Percentiles rank a stretch among this genome's conserved stretches.
These are phyloP conservation scores for Lumnitzera racemosa DNA, from an alignment of 345 rosid species.

Conservation along the genomic window DNA sequence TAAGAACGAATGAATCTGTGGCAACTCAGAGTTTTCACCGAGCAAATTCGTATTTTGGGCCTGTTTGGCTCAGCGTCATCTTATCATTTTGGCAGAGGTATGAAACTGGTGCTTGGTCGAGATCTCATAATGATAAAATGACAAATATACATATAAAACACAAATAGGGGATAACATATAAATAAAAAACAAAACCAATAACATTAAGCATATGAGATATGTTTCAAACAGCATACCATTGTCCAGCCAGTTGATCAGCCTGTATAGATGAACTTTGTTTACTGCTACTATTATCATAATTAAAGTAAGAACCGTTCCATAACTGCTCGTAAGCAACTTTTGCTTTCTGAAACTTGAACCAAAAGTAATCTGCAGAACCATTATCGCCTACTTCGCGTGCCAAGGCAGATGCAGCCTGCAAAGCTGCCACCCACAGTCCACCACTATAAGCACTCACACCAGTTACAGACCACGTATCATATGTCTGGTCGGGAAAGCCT, in stretches of 20 bases:
- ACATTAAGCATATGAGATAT: neutral
- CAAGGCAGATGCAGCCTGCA: slow-evolving; percentile 92
- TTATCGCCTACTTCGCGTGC: slow-evolving; percentile 74
- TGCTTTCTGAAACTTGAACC: slow-evolving; percentile 80
- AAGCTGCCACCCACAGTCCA: slow-evolving; percentile 90
- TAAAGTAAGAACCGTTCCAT: slow-evolving; percentile 93
- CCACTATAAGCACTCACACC: slow-evolving; percentile 90
- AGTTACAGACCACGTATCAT: slow-evolving; percentile 88
- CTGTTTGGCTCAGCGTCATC: no score
- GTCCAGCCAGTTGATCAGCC: slow-evolving; percentile 97
- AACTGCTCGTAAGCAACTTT: slow-evolving; percentile 60
- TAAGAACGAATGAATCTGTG: no score
- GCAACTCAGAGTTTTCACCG: no score
- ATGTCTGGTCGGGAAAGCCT: slow-evolving; percentile 95
- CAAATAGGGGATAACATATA: no score
- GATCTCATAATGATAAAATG: no score
- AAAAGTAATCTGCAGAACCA: slow-evolving; percentile 58
- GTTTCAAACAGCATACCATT: slow-evolving; percentile 41
- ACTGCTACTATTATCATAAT: slow-evolving; percentile 63
- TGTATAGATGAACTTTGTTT: slow-evolving; percentile 69
- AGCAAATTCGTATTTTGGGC: no score
- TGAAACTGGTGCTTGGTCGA: no score
- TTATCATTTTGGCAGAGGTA: no score
- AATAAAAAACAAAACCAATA: no score
- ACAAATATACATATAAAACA: no score